Evolutionary conservation across 495 filamentous ascomycete genomes (phyloP).

Genomic region (Hyaloscypha finlandica): DNA sequence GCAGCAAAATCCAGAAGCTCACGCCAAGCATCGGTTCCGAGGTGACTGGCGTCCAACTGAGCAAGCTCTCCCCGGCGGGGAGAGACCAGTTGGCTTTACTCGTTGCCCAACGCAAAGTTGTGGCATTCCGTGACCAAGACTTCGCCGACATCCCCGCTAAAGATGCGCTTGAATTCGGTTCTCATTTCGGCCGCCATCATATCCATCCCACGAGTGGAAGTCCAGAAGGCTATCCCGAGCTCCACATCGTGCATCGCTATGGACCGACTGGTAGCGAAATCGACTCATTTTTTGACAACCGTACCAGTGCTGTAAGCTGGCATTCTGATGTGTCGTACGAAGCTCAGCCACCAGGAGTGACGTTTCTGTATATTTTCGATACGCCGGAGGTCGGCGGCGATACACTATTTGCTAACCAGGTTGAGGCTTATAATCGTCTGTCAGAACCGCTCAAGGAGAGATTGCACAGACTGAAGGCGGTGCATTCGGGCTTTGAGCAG

Average conservation of each 20-base stretch:
- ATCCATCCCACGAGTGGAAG: constrained; percentile 80
- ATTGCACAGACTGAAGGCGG: constrained; percentile 70
- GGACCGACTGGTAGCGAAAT: constrained; percentile 58
- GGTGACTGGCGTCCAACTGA: constrained; percentile 72
- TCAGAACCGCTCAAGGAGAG: constrained; percentile 67
- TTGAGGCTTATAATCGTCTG: constrained; percentile 74
- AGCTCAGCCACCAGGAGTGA: constrained; percentile 78
- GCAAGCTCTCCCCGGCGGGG: constrained; percentile 61
- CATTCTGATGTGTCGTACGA: constrained; percentile 84
- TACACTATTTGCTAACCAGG: constrained; percentile 73
- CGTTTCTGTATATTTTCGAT: constrained; percentile 77
- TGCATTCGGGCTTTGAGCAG: constrained; percentile 73
- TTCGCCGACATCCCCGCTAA: constrained; percentile 70
- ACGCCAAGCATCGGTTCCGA: constrained; percentile 75
- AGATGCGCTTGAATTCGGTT: constrained; percentile 65
- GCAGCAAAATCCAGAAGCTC: constrained; percentile 53
- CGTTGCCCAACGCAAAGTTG: constrained; percentile 75
- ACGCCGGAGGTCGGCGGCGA: constrained; percentile 73
- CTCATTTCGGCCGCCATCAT: constrained; percentile 80
- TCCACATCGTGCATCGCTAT: constrained; percentile 73
- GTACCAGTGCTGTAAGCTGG: constrained; percentile 69
- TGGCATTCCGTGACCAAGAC: constrained; percentile 78
- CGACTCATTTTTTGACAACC: constrained; percentile 58
- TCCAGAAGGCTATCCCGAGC: constrained; percentile 67
- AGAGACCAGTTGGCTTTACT: constrained; percentile 80